phyloP scores from a whole-genome alignment of 257 asterid genomes.

The Petrea volubilis region DNA sequence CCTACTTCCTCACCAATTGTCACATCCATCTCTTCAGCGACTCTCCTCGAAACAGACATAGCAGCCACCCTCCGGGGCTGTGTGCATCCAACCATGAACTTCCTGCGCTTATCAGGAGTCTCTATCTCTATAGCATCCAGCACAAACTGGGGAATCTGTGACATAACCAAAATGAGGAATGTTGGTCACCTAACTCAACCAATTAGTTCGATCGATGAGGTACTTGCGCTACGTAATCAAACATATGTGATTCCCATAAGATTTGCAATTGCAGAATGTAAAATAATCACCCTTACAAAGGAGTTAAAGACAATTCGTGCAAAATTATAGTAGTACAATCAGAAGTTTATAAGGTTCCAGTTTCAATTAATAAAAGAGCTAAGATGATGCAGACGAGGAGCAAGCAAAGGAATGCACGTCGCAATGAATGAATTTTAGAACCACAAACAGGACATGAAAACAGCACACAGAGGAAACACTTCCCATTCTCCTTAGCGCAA shows the following conservation, averaged over 20 bases:
- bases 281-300: background rate
- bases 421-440: background rate
- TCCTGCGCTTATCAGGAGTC: constrained; percentile 68
- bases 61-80: constrained; percentile 99
- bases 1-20: constrained; percentile 98
- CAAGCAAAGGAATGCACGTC: background rate
- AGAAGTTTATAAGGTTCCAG: background rate
- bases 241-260: background rate
- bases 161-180: background rate
- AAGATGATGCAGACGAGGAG: background rate
- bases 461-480: background rate
- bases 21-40: constrained; percentile 99
- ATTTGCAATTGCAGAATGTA: background rate
- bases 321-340: background rate
- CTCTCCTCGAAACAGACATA: constrained; percentile 96
- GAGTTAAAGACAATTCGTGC: background rate
- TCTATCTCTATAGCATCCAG: constrained; percentile 74
- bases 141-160: constrained; percentile 95
- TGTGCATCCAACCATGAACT: constrained; percentile 94
- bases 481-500: background rate
- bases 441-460: background rate
- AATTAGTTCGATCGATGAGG: background rate
- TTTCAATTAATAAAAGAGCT: background rate
- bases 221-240: background rate
- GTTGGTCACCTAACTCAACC: background rate